Evolutionary conservation across 345 rosid genomes (phyloP).

Genomic region (Ricinus communis): DNA sequence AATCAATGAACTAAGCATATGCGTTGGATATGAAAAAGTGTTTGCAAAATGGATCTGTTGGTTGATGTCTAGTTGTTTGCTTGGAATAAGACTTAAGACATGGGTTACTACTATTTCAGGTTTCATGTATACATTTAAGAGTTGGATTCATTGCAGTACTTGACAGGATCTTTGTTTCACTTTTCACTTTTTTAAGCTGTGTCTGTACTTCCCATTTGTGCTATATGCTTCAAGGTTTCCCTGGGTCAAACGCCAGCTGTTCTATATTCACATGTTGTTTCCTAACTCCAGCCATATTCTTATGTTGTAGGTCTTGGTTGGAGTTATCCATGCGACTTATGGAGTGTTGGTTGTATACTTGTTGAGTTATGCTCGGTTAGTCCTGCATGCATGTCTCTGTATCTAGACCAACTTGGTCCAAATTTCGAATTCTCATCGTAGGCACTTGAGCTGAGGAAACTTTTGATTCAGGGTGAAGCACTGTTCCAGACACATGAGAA

Average conservation of each 20-base stretch:
- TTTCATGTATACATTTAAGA: too few species aligned
- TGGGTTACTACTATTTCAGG: not conserved
- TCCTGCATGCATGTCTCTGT: not conserved
- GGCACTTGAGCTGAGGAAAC: not conserved
- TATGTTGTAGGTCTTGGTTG: constrained; percentile 27
- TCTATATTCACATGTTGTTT: not conserved
- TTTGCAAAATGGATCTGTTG: not conserved
- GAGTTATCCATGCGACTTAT: constrained; percentile 33
- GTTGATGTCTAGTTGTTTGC: not conserved
- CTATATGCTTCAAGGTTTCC: not conserved
- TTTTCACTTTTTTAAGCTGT: not conserved
- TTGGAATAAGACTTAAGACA: not conserved
- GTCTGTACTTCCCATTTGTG: not conserved
- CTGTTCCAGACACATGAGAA: constrained; percentile 31
- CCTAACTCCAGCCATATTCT: not conserved
- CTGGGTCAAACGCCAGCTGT: not conserved
- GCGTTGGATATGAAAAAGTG: not conserved
- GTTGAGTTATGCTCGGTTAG: constrained; percentile 25
- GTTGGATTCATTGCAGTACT: too few species aligned
- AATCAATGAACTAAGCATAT: not conserved
- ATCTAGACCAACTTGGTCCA: not conserved
- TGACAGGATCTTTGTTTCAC: not conserved
- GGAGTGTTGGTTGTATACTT: constrained; percentile 32
- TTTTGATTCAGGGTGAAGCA: constrained; percentile 19
- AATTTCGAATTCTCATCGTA: constrained; percentile 10